phyloP scores from a whole-genome alignment of 495 filamentous ascomycete species.

The Aspergillus asperescens region DNA sequence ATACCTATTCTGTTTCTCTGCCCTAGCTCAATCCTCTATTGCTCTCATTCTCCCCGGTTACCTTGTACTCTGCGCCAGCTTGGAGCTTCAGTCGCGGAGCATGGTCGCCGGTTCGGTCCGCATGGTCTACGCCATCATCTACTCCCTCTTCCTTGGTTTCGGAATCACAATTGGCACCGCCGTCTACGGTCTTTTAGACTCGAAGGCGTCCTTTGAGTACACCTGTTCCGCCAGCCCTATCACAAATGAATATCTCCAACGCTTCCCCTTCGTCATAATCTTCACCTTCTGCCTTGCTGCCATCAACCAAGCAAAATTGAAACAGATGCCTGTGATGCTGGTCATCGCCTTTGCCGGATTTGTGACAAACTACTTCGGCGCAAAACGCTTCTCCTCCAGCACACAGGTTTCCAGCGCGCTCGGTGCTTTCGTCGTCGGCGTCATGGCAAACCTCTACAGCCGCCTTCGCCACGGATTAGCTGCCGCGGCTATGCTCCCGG shows the following conservation, averaged over 20 bases:
- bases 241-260: constrained; percentile 40
- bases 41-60: constrained; percentile 90
- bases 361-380: constrained; percentile 76
- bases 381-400: constrained; percentile 65
- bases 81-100: constrained; percentile 82
- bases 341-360: constrained; percentile 81
- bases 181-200: constrained; percentile 78
- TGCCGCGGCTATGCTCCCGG: constrained; percentile 82
- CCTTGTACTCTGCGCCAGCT: constrained; percentile 71
- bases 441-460: constrained; percentile 83
- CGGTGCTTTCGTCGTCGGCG: constrained; percentile 79
- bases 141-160: constrained; percentile 93
- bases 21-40: constrained; percentile 84
- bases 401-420: constrained; percentile 75
- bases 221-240: constrained; percentile 58
- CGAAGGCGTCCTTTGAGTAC: constrained; percentile 65
- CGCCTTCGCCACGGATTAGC: constrained; percentile 79
- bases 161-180: constrained; percentile 93
- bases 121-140: constrained; percentile 95
- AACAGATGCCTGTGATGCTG: constrained; percentile 82
- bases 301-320: constrained; percentile 88
- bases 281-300: constrained; percentile 79
- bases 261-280: constrained; percentile 67
- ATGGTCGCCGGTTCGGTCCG: constrained; percentile 88
- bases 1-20: constrained; percentile 83